Evolutionary conservation across 106 monocot species (phyloP).

Genomic region (Dendrobium huoshanense): DNA sequence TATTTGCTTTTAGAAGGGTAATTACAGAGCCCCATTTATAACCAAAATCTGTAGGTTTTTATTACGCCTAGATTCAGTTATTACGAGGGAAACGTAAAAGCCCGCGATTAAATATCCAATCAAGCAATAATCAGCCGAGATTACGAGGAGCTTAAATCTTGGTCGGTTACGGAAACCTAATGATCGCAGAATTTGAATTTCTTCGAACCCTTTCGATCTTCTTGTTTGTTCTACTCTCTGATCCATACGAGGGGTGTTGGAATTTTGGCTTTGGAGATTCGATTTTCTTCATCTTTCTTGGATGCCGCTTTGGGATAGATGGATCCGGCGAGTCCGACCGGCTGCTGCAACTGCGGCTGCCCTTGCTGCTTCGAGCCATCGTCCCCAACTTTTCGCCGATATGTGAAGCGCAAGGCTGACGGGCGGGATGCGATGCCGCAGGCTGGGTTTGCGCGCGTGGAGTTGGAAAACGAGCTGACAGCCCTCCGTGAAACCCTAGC

Average conservation of each 20-base stretch:
- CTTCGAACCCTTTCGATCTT: background rate
- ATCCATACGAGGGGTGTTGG: background rate
- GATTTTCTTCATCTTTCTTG: background rate
- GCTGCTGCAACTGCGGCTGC: slow-evolving; percentile 9
- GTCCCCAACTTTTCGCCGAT: background rate
- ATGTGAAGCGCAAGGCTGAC: slow-evolving; percentile 12
- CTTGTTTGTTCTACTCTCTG: background rate
- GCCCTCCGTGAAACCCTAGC: slow-evolving; percentile 25
- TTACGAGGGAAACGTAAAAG: background rate
- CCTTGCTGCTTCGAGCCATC: background rate
- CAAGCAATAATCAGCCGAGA: background rate
- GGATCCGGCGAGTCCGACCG: slow-evolving; percentile 4
- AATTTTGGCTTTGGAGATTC: background rate
- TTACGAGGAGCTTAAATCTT: background rate
- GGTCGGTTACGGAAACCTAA: background rate
- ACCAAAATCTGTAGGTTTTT: background rate
- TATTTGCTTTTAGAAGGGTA: background rate
- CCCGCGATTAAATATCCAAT: background rate
- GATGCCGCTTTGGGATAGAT: slow-evolving; percentile 6
- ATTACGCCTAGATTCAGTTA: background rate
- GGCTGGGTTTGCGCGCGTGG: slow-evolving; percentile 11
- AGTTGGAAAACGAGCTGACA: slow-evolving; percentile 15
- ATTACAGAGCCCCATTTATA: background rate
- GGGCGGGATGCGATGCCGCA: background rate
- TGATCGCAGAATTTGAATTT: background rate